phyloP scores from a whole-genome alignment of 2,329 filamentous ascomycete species.

The Dactylonectria estremocensis region DNA sequence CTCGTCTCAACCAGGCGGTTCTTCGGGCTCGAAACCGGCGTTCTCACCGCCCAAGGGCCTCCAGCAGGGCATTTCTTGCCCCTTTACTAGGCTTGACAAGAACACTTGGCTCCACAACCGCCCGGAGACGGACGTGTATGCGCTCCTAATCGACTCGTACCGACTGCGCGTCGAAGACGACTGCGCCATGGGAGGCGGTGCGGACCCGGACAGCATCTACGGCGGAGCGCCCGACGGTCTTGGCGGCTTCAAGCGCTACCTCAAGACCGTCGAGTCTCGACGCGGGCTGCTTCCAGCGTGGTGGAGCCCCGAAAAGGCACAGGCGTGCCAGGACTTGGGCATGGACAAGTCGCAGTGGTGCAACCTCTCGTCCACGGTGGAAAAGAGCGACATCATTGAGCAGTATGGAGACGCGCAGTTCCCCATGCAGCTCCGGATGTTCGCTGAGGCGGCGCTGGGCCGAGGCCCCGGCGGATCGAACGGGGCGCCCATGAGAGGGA shows the following conservation, averaged over 20 bases:
- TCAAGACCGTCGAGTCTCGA: conserved; percentile 47
- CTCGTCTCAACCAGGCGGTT: conserved; percentile 11
- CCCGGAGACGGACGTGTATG: conserved; percentile 60
- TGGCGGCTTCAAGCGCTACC: conserved; percentile 56
- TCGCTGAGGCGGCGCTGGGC: conserved; percentile 59
- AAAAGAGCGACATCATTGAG: conserved; percentile 56
- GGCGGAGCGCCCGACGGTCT: conserved; percentile 40
- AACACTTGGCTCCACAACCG: conserved; percentile 61
- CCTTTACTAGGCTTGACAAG: conserved; percentile 59
- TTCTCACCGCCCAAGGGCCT: conserved; percentile 49
- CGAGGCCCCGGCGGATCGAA: conserved; percentile 47
- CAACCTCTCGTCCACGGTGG: conserved; percentile 33
- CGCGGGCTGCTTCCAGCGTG: conserved; percentile 59
- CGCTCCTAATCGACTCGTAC: conserved; percentile 64
- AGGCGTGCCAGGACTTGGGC: conserved; percentile 56
- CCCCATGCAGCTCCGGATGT: conserved; percentile 66
- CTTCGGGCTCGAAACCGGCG: not conserved
- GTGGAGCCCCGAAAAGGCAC: conserved; percentile 59
- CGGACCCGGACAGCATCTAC: conserved; percentile 51
- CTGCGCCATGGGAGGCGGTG: conserved; percentile 46
- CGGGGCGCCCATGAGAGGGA: conserved; percentile 43
- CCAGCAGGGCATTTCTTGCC: conserved; percentile 48
- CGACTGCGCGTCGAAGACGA: conserved; percentile 62
- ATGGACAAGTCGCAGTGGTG: conserved; percentile 49
- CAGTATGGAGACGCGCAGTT: conserved; percentile 61